A percentile compares a stretch with the other conserved stretches of the same genome.
phyloP scores from a whole-genome alignment of 805 yeast species.

The Starmera pachycereana region DNA sequence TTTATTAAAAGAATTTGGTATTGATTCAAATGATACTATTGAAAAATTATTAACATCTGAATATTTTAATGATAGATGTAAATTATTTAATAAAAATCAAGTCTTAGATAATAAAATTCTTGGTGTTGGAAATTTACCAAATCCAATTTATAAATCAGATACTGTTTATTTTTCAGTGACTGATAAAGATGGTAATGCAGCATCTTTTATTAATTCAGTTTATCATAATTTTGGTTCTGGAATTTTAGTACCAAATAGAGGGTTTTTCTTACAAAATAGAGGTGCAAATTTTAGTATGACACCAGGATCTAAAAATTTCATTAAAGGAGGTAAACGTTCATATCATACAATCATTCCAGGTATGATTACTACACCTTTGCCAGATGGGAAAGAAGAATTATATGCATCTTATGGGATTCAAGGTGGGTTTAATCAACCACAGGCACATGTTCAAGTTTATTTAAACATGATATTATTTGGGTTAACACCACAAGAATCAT shows the following conservation, averaged over 20 bases:
- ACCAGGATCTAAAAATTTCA: slow-evolving; percentile 44
- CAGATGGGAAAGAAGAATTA: slow-evolving; percentile 30
- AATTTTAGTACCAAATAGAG: slow-evolving; percentile 51
- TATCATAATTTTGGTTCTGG: slow-evolving; percentile 63
- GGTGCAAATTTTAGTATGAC: slow-evolving; percentile 65
- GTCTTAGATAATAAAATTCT: slow-evolving; percentile 32
- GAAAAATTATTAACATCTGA: slow-evolving; percentile 34
- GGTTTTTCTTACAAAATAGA: slow-evolving; percentile 66
- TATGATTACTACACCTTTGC: slow-evolving; percentile 44
- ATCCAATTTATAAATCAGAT: slow-evolving; percentile 49
- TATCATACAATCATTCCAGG: slow-evolving; percentile 83
- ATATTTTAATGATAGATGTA: slow-evolving; percentile 41
- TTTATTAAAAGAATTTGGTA: slow-evolving; percentile 20
- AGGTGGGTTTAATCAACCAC: slow-evolving; percentile 87
- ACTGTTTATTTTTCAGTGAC: slow-evolving; percentile 60
- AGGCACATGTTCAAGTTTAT: slow-evolving; percentile 72
- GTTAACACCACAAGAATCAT: slow-evolving; percentile 58
- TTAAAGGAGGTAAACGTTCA: slow-evolving; percentile 63
- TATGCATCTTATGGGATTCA: slow-evolving; percentile 70
- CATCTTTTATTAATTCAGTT: slow-evolving; percentile 71
- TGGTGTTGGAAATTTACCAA: slow-evolving; percentile 42
- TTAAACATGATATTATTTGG: slow-evolving; percentile 55
- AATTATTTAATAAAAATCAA: slow-evolving; percentile 29
- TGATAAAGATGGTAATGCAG: slow-evolving; percentile 66
- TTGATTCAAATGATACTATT: slow-evolving; percentile 24